Evolutionary conservation across 768 basidiomycete species (phyloP).

Genomic region (Tulasnella sp.): DNA sequence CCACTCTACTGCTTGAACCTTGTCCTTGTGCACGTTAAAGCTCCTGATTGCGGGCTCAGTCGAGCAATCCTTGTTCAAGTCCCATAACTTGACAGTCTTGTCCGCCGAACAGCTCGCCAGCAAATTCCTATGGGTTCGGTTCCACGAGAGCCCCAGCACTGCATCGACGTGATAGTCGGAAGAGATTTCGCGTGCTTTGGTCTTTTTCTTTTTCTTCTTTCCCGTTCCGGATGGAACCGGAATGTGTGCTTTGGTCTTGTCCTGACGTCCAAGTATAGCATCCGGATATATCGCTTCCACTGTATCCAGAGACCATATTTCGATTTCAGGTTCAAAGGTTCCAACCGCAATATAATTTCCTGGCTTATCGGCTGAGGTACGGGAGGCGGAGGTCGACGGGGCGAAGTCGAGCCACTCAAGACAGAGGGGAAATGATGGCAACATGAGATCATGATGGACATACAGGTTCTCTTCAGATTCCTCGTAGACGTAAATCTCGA

Average conservation of each 20-base stretch:
- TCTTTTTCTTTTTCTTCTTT: slow-evolving; percentile 91
- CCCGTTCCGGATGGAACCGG: slow-evolving; percentile 77
- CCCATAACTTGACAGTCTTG: slow-evolving; percentile 94
- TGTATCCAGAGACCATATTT: slow-evolving; percentile 93
- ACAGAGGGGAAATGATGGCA: slow-evolving; percentile 94
- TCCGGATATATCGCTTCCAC: slow-evolving; percentile 91
- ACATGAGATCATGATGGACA: slow-evolving; percentile 94
- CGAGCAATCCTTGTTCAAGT: slow-evolving; percentile 45
- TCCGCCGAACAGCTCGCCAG: slow-evolving; percentile 89
- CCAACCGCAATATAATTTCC: slow-evolving; percentile 95
- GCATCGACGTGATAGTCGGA: slow-evolving; percentile 82
- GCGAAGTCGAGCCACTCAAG: slow-evolving; percentile 98
- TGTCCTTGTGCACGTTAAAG: slow-evolving; percentile 79
- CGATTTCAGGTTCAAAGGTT: slow-evolving; percentile 93
- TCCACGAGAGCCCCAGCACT: slow-evolving; percentile 89
- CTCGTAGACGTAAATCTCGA: slow-evolving; percentile 94
- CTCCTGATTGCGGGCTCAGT: slow-evolving; percentile 61
- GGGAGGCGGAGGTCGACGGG: slow-evolving; percentile 37
- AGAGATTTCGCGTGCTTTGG: slow-evolving; percentile 47
- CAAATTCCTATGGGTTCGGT: slow-evolving; percentile 73
- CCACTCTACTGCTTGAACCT: slow-evolving; percentile 95
- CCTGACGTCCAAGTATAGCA: slow-evolving; percentile 79
- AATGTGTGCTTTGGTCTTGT: slow-evolving; percentile 65
- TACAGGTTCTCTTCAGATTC: slow-evolving; percentile 84
- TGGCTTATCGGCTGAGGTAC: slow-evolving; percentile 23